Conservation (phyloP, 1,284 basidiomycete species). For the Irpex sp. region DNA sequence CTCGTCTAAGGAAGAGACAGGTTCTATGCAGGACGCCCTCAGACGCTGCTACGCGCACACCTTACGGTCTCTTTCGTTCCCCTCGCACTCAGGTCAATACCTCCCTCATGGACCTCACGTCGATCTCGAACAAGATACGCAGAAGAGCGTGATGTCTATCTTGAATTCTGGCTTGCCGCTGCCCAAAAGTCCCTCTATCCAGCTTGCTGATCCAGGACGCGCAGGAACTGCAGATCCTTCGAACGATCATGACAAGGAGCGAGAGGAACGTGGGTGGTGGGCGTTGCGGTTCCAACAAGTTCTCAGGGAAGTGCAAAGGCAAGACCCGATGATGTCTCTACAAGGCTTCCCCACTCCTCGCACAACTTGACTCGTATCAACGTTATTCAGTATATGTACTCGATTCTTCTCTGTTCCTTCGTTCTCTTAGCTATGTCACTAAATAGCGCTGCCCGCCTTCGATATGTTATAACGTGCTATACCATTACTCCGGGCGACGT, state of each 20-base stretch:
- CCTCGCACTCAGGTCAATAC: slow-evolving; percentile 30
- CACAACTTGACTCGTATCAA: neutral
- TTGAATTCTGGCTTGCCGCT: slow-evolving; percentile 57
- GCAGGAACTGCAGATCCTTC: slow-evolving; percentile 23
- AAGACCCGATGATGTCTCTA: slow-evolving; percentile 16
- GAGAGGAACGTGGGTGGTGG: slow-evolving; percentile 81
- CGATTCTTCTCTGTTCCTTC: too few species aligned
- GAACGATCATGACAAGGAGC: slow-evolving; percentile 40
- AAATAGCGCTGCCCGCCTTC: too few species aligned
- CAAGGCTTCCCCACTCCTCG: neutral
- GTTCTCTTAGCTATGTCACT: too few species aligned
- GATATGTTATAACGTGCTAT: neutral
- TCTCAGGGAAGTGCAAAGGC: slow-evolving; percentile 46
- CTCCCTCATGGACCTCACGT: slow-evolving; percentile 28
- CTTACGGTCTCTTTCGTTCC: slow-evolving; percentile 48
- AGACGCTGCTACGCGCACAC: slow-evolving; percentile 49
- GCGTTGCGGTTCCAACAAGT: slow-evolving; percentile 68
- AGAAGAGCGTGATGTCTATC: slow-evolving; percentile 47
- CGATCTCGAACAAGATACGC: slow-evolving; percentile 37
- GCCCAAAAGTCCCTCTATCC: slow-evolving; percentile 66
- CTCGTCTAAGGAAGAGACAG: slow-evolving; percentile 14
- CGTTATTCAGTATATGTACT: too few species aligned
- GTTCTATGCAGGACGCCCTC: slow-evolving; percentile 47
- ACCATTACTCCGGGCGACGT: slow-evolving; percentile 1
- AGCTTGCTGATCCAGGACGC: slow-evolving; percentile 33